These are phyloP conservation scores for Claviceps digitariae DNA, from an alignment of 2,329 filamentous ascomycete genomes.

Conservation along the genomic window DNA sequence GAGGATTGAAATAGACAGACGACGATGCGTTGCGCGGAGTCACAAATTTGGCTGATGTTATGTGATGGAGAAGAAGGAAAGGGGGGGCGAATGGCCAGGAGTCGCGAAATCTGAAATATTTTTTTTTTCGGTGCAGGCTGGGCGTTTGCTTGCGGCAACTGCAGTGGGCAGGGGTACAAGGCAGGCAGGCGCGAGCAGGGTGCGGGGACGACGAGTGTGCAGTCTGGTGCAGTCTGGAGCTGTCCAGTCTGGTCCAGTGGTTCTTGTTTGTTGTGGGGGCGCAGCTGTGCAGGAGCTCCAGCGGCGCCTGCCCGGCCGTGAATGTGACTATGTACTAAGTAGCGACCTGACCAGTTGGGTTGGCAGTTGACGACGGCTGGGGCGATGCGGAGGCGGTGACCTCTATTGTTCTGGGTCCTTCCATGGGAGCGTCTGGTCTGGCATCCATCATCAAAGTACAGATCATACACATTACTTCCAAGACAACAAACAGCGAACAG, in stretches of 20 bases:
- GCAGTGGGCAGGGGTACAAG: slow-evolving; percentile 3
- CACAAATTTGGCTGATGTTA: slow-evolving; percentile 29
- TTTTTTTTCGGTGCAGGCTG: slow-evolving; percentile 16
- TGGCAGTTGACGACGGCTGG: neutral
- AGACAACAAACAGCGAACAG: too few relatives aligned
- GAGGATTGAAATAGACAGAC: slow-evolving; percentile 29
- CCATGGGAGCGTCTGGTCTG: too few relatives aligned
- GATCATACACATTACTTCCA: too few relatives aligned
- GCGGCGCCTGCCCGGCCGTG: neutral
- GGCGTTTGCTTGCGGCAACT: slow-evolving; percentile 5
- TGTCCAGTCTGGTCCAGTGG: too few relatives aligned
- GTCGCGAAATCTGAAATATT: slow-evolving; percentile 28
- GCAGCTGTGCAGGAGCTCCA: neutral
- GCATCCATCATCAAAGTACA: too few relatives aligned
- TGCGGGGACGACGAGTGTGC: neutral
- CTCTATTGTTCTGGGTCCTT: neutral
- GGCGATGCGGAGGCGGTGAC: neutral
- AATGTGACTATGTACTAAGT: too few relatives aligned
- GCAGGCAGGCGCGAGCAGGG: slow-evolving; percentile 3
- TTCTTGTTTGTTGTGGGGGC: neutral
- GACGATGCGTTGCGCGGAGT: slow-evolving; percentile 34
- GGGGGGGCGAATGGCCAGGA: slow-evolving; percentile 14
- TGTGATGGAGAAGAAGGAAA: slow-evolving; percentile 28
- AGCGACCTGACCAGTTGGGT: too few relatives aligned
- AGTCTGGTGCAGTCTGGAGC: neutral